Conservation (phyloP, 768 basidiomycete species). For the Trametes villosa region DNA sequence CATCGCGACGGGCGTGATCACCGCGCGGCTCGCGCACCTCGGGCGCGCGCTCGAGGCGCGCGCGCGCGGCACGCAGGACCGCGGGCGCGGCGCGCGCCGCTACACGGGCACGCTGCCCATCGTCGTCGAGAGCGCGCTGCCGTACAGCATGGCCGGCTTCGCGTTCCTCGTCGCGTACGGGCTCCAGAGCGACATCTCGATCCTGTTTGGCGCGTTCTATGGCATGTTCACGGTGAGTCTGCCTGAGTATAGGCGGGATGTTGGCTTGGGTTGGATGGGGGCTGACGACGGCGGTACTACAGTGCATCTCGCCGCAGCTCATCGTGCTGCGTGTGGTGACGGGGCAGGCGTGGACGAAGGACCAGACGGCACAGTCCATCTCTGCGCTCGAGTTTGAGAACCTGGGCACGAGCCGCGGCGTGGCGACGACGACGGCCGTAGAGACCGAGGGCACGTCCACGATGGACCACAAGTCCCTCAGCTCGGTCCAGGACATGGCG, state of each 20-base stretch:
- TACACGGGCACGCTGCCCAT: slow-evolving; percentile 25
- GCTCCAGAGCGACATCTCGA: slow-evolving; percentile 16
- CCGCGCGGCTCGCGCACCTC: slow-evolving; percentile 24
- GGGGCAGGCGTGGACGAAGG: slow-evolving; percentile 21
- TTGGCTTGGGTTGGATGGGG: background rate
- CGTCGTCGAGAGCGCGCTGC: slow-evolving; percentile 27
- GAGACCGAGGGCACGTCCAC: slow-evolving; percentile 1
- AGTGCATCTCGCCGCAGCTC: slow-evolving; percentile 28
- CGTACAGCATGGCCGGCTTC: slow-evolving; percentile 27
- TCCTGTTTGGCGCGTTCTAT: slow-evolving; percentile 26
- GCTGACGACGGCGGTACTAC: background rate
- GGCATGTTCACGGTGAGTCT: slow-evolving; percentile 27
- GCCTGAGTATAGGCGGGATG: too few relatives aligned
- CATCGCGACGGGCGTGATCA: slow-evolving; percentile 25
- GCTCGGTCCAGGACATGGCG: background rate
- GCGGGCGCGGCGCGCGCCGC: background rate
- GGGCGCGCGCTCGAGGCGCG: slow-evolving; percentile 15
- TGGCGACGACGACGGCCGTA: background rate
- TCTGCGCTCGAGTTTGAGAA: slow-evolving; percentile 17
- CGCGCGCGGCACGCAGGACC: slow-evolving; percentile 1
- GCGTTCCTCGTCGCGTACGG: slow-evolving; percentile 29
- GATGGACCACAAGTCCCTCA: slow-evolving; percentile 8
- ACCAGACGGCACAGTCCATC: slow-evolving; percentile 3
- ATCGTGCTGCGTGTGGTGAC: slow-evolving; percentile 25
- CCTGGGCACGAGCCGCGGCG: background rate